Percentiles rank a stretch among this genome's conserved stretches.
phyloP scores from a whole-genome alignment of 129 eudicot genomes.

The Scalesia atractyloides region DNA sequence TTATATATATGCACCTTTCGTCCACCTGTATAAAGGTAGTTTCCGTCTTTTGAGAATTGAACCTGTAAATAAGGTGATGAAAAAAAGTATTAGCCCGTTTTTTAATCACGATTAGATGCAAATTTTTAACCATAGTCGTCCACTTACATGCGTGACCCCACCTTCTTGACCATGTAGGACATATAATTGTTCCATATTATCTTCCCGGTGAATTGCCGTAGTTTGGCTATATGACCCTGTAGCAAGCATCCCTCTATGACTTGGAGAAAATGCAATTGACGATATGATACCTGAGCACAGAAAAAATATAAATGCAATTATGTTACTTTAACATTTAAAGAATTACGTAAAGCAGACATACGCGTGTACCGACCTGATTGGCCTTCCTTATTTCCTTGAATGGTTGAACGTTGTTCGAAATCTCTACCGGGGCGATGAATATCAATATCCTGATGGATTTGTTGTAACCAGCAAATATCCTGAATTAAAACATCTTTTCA shows the following conservation, averaged over 20 bases:
- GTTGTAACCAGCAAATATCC: conserved; percentile 96
- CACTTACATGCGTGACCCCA: conserved; percentile 97
- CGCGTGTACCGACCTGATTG: conserved; percentile 65
- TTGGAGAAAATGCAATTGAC: conserved; percentile 85
- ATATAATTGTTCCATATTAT: conserved; percentile 88
- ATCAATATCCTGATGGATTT: conserved; percentile 81
- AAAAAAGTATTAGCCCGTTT: not conserved
- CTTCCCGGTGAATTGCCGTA: conserved; percentile 86
- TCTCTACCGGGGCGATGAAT: conserved; percentile 98
- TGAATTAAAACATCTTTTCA: conserved; percentile 35
- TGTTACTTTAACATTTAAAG: not conserved
- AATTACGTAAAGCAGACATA: not conserved
- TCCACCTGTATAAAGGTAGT: conserved; percentile 85
- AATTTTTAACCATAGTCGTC: not conserved
- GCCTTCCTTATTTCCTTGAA: conserved; percentile 86
- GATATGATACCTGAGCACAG: conserved; percentile 76
- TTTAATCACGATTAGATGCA: conserved; percentile 4
- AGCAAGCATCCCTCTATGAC: conserved; percentile 81
- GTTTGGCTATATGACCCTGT: conserved; percentile 92
- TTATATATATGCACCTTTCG: conserved; percentile 64
- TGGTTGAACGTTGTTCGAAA: conserved; percentile 73
- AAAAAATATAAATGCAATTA: conserved; percentile 1
- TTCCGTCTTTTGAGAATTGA: conserved; percentile 94
- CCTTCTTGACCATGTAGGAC: conserved; percentile 98
- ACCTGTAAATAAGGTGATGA: conserved; percentile 49